A percentile compares a stretch with the other conserved stretches of the same genome.
Conservation (phyloP, 441 rosid species). For the Bruguiera hainesii region DNA sequence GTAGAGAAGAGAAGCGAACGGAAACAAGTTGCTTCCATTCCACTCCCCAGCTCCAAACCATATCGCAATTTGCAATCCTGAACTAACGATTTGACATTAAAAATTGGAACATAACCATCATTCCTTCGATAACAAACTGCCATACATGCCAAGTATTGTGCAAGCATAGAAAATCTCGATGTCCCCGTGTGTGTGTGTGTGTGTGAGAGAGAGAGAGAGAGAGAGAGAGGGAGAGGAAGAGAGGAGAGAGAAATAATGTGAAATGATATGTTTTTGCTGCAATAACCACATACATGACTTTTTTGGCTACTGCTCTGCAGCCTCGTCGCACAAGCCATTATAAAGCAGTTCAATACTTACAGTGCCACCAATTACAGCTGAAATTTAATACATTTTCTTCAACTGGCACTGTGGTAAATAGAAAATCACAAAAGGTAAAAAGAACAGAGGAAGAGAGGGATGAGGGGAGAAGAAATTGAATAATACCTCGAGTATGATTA, state of each 20-base stretch:
- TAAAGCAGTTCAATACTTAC: conserved; percentile 12
- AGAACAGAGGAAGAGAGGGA: background rate
- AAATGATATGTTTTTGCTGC: background rate
- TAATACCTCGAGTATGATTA: conserved; percentile 24
- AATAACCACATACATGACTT: conserved; percentile 11
- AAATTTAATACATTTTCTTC: conserved; percentile 22
- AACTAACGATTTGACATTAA: background rate
- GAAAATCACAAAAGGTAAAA: background rate
- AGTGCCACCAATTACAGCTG: conserved; percentile 25
- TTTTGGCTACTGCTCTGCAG: conserved; percentile 15
- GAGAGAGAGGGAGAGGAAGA: background rate
- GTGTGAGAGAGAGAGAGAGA: too few species aligned
- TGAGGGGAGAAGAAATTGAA: conserved; percentile 14
- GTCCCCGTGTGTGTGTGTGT: too few species aligned
- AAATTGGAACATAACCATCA: too few species aligned
- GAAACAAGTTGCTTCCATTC: background rate
- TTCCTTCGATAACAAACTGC: too few species aligned
- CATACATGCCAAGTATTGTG: too few species aligned
- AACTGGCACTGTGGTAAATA: conserved; percentile 10
- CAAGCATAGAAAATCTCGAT: too few species aligned
- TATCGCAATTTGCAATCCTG: background rate
- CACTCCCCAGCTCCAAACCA: too few species aligned
- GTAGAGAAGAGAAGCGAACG: background rate
- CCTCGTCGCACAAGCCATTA: background rate
- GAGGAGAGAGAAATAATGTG: background rate